Percentiles rank a stretch among this genome's conserved stretches.
phyloP scores from a whole-genome alignment of 345 rosid genomes.

The Durio zibethinus region DNA sequence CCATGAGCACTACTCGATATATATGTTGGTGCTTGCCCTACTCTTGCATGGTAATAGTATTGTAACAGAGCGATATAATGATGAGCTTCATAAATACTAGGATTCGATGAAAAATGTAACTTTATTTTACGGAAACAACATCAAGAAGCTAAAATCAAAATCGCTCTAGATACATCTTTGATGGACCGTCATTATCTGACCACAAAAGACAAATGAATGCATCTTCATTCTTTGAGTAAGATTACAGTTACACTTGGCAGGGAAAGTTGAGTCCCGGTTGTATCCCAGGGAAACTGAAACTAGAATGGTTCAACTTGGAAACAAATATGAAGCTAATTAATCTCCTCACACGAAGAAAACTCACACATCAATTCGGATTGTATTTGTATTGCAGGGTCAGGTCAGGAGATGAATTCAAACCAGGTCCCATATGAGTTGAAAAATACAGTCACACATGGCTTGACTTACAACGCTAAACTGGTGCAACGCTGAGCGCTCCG shows the following conservation, averaged over 20 bases:
- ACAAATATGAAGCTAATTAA: conserved; percentile 9
- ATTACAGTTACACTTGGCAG: not conserved
- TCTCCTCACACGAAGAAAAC: not conserved
- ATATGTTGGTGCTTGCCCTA: not conserved
- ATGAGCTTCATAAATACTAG: not conserved
- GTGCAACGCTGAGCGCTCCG: not conserved
- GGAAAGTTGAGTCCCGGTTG: not conserved
- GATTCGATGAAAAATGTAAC: not conserved
- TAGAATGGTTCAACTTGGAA: conserved; percentile 5
- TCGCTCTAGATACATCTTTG: not conserved
- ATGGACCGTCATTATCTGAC: not conserved
- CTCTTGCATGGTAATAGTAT: not conserved
- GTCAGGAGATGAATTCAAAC: not conserved
- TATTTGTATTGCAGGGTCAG: not conserved
- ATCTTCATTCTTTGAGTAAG: not conserved
- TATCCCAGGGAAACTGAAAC: not conserved
- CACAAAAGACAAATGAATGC: not conserved
- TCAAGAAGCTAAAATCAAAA: not conserved
- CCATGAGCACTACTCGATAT: not conserved
- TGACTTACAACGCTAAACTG: not conserved
- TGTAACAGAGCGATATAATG: too few species aligned
- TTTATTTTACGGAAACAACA: not conserved
- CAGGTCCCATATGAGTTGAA: not conserved
- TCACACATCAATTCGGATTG: conserved; percentile 8
- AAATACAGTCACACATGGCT: conserved; percentile 3